These are phyloP conservation scores for Emiliania huxleyi DNA, from an alignment of 78 protist species.

Conservation along the genomic window DNA sequence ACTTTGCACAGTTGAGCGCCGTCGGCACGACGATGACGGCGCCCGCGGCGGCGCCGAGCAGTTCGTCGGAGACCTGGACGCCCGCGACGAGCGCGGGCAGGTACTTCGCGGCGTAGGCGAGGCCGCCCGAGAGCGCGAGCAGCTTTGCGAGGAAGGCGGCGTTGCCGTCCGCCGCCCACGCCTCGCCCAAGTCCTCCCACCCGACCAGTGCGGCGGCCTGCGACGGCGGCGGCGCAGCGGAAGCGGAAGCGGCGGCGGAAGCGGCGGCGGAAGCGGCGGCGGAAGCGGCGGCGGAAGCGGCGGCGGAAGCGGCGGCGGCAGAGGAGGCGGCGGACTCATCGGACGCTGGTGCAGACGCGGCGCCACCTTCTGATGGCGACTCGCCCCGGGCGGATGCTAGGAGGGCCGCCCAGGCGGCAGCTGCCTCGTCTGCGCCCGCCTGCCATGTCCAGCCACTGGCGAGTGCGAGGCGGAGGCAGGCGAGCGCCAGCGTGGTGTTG, in stretches of 20 bases:
- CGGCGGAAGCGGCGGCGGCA: background rate
- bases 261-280: background rate
- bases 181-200: background rate
- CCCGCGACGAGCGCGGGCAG: background rate
- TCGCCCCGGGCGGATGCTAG: too few species aligned
- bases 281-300: background rate
- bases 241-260: background rate
- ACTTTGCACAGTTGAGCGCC: background rate
- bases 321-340: too few species aligned
- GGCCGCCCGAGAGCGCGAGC: too few species aligned
- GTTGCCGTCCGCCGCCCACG: background rate
- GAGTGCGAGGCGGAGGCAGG: background rate
- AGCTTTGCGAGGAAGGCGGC: background rate
- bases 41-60: background rate
- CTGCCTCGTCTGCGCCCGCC: background rate
- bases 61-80: background rate
- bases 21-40: background rate
- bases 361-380: too few species aligned
- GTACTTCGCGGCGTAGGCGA: background rate
- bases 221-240: too few species aligned
- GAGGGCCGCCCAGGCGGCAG: background rate
- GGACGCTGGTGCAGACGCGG: too few species aligned
- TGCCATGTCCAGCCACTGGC: conserved; percentile 31
- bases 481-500: background rate
- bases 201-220: background rate